Percentiles rank a stretch among this genome's conserved stretches.
Evolutionary conservation across 164 flowering plant genomes (phyloP).

Genomic region (Liriodendron chinense): DNA sequence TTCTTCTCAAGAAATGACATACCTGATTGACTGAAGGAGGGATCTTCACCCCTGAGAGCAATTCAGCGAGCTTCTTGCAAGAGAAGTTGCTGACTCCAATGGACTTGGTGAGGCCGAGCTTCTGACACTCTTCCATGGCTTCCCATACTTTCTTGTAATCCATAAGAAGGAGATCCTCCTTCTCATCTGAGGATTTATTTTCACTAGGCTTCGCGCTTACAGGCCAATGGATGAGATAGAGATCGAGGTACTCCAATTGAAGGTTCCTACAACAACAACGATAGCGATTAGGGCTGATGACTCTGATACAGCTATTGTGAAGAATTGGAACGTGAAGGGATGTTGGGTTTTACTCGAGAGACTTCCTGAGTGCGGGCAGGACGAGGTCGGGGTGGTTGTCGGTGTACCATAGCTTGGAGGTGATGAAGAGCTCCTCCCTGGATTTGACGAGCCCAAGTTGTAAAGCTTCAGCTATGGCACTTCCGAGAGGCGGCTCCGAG

Average conservation of each 20-base stretch:
- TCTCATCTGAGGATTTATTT: too few relatives aligned
- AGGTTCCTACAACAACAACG: conserved; percentile 9
- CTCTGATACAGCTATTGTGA: neutral
- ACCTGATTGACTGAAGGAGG: conserved; percentile 21
- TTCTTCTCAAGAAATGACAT: too few relatives aligned
- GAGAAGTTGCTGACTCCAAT: conserved; percentile 24
- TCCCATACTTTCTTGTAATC: too few relatives aligned
- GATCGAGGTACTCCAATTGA: conserved; percentile 16
- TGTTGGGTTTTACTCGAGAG: conserved; percentile 16
- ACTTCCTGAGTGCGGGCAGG: too few relatives aligned
- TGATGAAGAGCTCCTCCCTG: conserved; percentile 34
- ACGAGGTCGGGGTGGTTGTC: too few relatives aligned
- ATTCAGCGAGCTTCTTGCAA: conserved; percentile 12
- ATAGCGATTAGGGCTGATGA: too few relatives aligned
- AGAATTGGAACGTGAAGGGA: too few relatives aligned
- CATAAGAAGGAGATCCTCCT: too few relatives aligned
- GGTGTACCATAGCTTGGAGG: conserved; percentile 46
- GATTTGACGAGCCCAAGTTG: conserved; percentile 26
- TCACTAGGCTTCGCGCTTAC: too few relatives aligned
- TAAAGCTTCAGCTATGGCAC: conserved; percentile 30
- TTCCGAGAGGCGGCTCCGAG: conserved; percentile 29
- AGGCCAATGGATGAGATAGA: conserved; percentile 16
- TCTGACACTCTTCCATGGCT: too few relatives aligned
- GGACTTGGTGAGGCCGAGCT: too few relatives aligned
- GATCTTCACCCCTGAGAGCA: conserved; percentile 9